Evolutionary conservation across 148 eudicot species (phyloP), one percentile per base, ranked within the genome.

Genomic region (Camellia lanceoleosa): DNA sequence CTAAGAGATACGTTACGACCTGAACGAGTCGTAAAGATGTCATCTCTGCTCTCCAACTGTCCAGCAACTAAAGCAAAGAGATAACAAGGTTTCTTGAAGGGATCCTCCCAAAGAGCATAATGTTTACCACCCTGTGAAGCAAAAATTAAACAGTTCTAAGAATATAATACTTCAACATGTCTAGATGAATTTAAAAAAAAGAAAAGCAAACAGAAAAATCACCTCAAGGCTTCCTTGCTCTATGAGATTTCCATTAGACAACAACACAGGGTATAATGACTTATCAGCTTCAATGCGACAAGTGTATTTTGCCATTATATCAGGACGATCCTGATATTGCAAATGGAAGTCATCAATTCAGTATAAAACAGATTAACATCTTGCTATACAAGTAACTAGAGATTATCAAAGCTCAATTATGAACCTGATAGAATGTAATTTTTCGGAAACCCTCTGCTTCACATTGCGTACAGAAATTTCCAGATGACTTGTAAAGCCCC

Each of bases 391-490:
- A 75, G 12, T 15, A 76, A 7, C 61, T 16, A 49, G 2, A 16
- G 46, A 65, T 5, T 44, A 14, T n/a, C 11, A 15, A 14, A 5
- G 46, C 63, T 54, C 5, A n/a, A 3, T 49, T 46, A 74, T 42
- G 18, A 80, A 94, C 99, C 98, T 94, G 99, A 87, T 89, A 97
- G 84, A 87, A 97, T 75, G 98, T 94, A 80, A 97, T 97, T 84
- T 94, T 97, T 2, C 98, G 92, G 83, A 97, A 97, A 82, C 99
- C 99, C 84, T 97, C 99, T 23, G 99, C 98, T 86, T 97, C 99
- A 84, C 99, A 97, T 78, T 97, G 98, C 42, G 99, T 97, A 81
- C 99, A 97, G 87, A 97, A 97, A 84, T 90, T 94, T 56, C 94
- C 91, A 65, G 98, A 92, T 30, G 98, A 86, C 84, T 91, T 91